Base-by-base conservation (phyloP, 176 grass and related monocot genomes). In the Saccharum officinarum region DNA sequence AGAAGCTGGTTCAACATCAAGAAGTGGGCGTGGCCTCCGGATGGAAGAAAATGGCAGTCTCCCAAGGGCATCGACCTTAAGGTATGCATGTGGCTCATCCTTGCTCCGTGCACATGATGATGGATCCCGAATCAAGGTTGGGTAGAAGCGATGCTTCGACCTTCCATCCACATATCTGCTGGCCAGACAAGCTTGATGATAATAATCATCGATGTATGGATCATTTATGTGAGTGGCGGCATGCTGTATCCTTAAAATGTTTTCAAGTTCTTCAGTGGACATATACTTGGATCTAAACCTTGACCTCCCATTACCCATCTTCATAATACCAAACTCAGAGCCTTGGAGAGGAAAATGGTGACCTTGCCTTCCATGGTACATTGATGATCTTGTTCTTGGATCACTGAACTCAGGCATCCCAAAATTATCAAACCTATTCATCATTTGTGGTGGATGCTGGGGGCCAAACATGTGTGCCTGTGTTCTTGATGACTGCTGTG, bases 31-130 rank as follows among this genome's bases (percentile, higher is more conserved):
- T 42, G 94, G 94, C 50, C 92, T 87, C 34, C 89, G 87, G 22
- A 97, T 92, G 36, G 94, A 97, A 71, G 91, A 94, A 88, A 97
- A 97, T 69, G 92, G 92, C n/a, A 97, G 80, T 52, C 94, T 79
- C 36, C 94, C 92, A 73, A 97, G 92, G 74, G 92, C 95, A 90
- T 97, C 95, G 16, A 97, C 92, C 86, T 94, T 90, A 76, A 94
- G 92, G 82, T 92, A 97, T 36, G 94, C 90, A 85, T 97, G 94
- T 44, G 94, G 87, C 68, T 97, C 92, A 65, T 97, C 94, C 82
- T 86, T 97, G 8, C 80, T 84, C 39, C 77, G 83, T 57, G 85
- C 71, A 63, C 62, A 84, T 57, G 86, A 86, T 49, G 92, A 84
- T 67, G 85, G 77, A 75, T 94, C 92, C 54, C 84, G 82, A 34